Evolutionary conservation across 345 rosid species (phyloP), one percentile per base, ranked within the genome.

Genomic region (Trapa bicornis): DNA sequence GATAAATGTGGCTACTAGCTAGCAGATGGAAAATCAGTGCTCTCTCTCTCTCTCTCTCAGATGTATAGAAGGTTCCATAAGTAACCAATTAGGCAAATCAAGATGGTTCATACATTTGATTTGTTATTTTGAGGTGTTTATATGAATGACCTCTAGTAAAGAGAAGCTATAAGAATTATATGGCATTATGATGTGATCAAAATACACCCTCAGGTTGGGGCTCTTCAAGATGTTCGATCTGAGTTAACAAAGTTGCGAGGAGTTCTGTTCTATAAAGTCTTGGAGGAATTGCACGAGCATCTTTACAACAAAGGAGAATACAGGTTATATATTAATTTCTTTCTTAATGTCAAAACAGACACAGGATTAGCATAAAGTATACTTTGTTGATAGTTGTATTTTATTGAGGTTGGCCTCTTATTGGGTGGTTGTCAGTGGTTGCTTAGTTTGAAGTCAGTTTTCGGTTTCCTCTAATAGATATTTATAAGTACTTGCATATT

Each of bases 171-270:
- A 2, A 33, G 47, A 36, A 37, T 50, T 67, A 48, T 48, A 38
- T 39, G 35, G 8, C 33, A 58, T 66, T 22, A 53, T 47, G 66
- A 50, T 56, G 33, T 61, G 54, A 29, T 50, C 48, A 64, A 37
- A n/a, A 33, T 66, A n/a, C 37, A 61, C 48, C 17, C 70, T 63
- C 75, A 94, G 99, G 99, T 94, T 75, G 97, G 99, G 66, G 96
- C 97, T 71, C 96, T 94, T 80, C 99, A 91, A 89, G 99, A 94
- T 78, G 86, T 94, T 65, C 83, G 96, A 80, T 89, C 97, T 76
- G 99, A 91, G 85, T 80, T 94, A 73, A 75, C 87, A 70, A 91
- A 94, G 80, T 75, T 94, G 83, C 83, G 91, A 48, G 97, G 97
- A 74, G 83, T 81, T 68, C 77, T 91, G 45, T 94, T 94, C 79